A percentile compares a stretch with the other conserved stretches of the same genome.
phyloP scores from a whole-genome alignment of 108 stramenopile species.

The Nitzschia sp. region DNA sequence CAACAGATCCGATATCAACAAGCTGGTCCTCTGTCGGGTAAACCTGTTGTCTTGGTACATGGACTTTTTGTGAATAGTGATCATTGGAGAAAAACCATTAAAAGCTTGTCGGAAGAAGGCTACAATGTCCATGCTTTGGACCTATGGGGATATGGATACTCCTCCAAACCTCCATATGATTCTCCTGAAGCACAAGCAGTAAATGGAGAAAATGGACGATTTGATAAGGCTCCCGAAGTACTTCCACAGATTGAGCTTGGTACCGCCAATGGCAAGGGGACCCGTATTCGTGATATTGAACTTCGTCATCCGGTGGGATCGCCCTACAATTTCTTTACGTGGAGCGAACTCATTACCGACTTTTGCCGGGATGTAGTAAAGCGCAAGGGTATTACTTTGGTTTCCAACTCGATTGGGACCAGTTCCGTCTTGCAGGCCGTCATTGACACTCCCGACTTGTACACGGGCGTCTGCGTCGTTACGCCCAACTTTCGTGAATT shows the following conservation, averaged over 20 bases:
- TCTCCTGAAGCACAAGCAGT: slow-evolving; percentile 46
- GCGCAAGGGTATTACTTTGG: slow-evolving; percentile 62
- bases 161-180: slow-evolving; percentile 77
- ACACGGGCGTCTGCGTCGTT: slow-evolving; percentile 68
- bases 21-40: slow-evolving; percentile 54
- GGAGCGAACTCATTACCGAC: slow-evolving; percentile 80
- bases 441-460: slow-evolving; percentile 75
- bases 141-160: slow-evolving; percentile 89
- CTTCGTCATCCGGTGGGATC: slow-evolving; percentile 65
- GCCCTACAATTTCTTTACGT: slow-evolving; percentile 93
- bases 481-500: slow-evolving; percentile 90
- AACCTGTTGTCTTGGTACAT: slow-evolving; percentile 69
- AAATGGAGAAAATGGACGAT: slow-evolving; percentile 72
- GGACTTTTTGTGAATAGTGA: slow-evolving; percentile 86
- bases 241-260: slow-evolving; percentile 58
- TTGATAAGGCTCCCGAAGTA: slow-evolving; percentile 35
- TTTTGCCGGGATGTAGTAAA: slow-evolving; percentile 70
- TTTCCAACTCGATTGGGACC: slow-evolving; percentile 93
- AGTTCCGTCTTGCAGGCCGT: slow-evolving; percentile 86
- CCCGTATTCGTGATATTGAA: slow-evolving; percentile 54
- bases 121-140: slow-evolving; percentile 86
- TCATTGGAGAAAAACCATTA: slow-evolving; percentile 80
- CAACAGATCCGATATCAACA: slow-evolving; percentile 80
- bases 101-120: slow-evolving; percentile 52
- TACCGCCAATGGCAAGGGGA: slow-evolving; percentile 47